Conservation (phyloP, 495 filamentous ascomycete species). For the Tuber microsphaerosporum region DNA sequence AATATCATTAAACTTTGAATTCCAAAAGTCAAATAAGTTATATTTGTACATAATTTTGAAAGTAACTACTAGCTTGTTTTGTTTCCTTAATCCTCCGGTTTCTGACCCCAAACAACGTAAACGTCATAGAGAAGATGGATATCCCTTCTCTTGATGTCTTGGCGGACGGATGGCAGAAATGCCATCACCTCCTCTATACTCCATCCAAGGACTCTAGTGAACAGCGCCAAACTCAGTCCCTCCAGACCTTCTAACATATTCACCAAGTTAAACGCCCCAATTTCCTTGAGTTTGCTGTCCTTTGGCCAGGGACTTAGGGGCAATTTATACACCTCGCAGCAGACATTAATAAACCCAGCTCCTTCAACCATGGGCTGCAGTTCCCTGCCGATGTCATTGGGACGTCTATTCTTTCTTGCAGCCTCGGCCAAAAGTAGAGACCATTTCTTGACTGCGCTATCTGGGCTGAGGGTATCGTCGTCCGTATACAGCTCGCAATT, state of each 20-base stretch:
- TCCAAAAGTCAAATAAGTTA: neutral
- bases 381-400: slow-evolving; percentile 10
- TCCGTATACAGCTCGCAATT: slow-evolving; percentile 23
- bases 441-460: slow-evolving; percentile 12
- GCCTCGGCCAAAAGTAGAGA: slow-evolving; percentile 27
- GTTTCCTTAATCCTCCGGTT: neutral
- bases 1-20: neutral
- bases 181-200: slow-evolving; percentile 9
- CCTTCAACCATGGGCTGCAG: slow-evolving; percentile 17
- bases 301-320: slow-evolving; percentile 31
- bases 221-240: slow-evolving; percentile 24
- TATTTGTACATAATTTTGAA: neutral
- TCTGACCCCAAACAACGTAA: neutral
- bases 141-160: neutral
- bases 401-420: slow-evolving; percentile 14
- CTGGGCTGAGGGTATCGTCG: slow-evolving; percentile 17
- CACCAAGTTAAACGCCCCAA: slow-evolving; percentile 23
- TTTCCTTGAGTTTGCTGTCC: slow-evolving; percentile 28
- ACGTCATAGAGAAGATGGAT: neutral
- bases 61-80: neutral
- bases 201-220: slow-evolving; percentile 30
- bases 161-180: neutral
- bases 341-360: slow-evolving; percentile 18
- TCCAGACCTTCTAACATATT: slow-evolving; percentile 28
- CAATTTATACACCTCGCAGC: slow-evolving; percentile 20